A percentile compares a stretch with the other conserved stretches of the same genome.
Conservation (phyloP, 495 filamentous ascomycete genomes). For the Cercophora samala region DNA sequence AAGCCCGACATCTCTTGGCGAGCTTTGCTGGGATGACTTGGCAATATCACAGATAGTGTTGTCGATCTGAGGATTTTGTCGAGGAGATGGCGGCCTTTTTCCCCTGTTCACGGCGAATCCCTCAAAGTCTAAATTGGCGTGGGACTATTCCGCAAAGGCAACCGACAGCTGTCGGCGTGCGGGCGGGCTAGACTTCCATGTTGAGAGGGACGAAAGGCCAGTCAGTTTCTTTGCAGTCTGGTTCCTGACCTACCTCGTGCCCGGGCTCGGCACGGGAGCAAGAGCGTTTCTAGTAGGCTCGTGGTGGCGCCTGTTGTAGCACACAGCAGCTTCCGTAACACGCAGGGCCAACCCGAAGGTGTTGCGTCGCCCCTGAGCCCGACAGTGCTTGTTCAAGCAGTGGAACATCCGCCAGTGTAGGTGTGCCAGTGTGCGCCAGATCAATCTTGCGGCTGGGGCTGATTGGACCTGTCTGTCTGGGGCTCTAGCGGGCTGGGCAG, state of each 20-base stretch:
- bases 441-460: background rate
- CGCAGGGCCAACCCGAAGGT: background rate
- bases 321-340: slow-evolving; percentile 2
- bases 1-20: slow-evolving; percentile 3
- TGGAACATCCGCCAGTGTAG: background rate
- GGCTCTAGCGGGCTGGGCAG: background rate
- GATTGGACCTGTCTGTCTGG: background rate
- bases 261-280: background rate
- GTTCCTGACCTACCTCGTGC: background rate
- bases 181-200: background rate
- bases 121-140: no score
- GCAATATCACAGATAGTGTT: slow-evolving; percentile 9
- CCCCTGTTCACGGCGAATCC: background rate
- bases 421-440: background rate
- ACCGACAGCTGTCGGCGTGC: background rate
- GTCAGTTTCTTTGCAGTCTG: background rate
- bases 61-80: background rate
- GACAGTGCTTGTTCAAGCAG: background rate
- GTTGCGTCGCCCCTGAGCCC: slow-evolving; percentile 3
- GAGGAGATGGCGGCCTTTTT: background rate
- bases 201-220: background rate
- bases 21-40: slow-evolving; percentile 1
- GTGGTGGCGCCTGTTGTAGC: slow-evolving; percentile 11
- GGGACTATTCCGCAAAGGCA: background rate
- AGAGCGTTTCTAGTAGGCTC: background rate